Evolutionary conservation across 169 alveolate genomes (phyloP), one percentile per base, ranked within the genome.

Genomic region (Plasmodium sp.): DNA sequence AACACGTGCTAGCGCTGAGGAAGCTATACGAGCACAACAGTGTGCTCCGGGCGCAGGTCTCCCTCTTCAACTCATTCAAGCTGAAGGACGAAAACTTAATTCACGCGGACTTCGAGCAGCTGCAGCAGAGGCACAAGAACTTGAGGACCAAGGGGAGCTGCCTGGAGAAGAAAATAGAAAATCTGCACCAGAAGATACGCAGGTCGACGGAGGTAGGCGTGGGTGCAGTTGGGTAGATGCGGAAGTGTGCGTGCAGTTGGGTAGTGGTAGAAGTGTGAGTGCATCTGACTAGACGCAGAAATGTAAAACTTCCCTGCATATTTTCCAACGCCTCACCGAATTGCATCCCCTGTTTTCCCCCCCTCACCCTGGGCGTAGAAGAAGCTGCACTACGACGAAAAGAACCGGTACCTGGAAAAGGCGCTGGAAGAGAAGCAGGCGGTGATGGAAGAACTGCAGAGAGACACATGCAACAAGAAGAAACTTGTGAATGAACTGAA

Each of bases 101-200:
- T n/a, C 94, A 88, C 31, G 94, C 86, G 14, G 83, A 88, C 36
- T 88, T 88, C 81, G 94, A 88, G 22, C 94, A 88, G 34, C 36
- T 88, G 34, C 90, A 88, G 18, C n/a, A 58, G 18, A 88, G 81
- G 34, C 79, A 88, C 51, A 77, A 79, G 43, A 79, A 88, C n/a
- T 62, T 88, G 43, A 88, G 48, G 48, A 51, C 31, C 9, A 88
- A 88, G 27, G 94, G 81, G 18, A 62, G 27, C 12, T 34, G 36
- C 43, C 43, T 88, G 67, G 81, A 79, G 82, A 77, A 80, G 16
- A 88, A 88, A 88, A 88, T 79, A 27, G 75, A 79, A 79, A 88
- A 88, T n/a, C 73, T 88, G 5, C 56, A 88, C 48, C 43, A 67
- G 22, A 88, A 88, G 43, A 88, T 88, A 43, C 56, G 27, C 22